Evolutionary conservation across 2,329 filamentous ascomycete species (phyloP).

Genomic region (Colletotrichum sp.): DNA sequence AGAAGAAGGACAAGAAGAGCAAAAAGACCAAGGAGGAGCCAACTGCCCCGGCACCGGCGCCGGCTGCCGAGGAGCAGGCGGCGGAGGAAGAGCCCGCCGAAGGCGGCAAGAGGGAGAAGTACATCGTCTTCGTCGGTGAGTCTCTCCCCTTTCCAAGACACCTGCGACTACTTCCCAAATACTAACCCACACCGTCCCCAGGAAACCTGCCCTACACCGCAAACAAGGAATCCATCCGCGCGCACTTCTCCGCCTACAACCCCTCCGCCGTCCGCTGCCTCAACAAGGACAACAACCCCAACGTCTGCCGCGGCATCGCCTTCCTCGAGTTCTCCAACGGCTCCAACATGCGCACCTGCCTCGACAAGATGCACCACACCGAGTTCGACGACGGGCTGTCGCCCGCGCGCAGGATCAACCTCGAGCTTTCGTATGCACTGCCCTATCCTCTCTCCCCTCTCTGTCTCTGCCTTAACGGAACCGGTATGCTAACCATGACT

Average conservation of each 20-base stretch:
- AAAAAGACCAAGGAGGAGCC: constrained; percentile 38
- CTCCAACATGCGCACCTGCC: constrained; percentile 90
- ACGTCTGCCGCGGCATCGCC: constrained; percentile 75
- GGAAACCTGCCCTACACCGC: constrained; percentile 91
- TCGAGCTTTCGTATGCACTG: constrained; percentile 79
- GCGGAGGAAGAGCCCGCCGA: constrained; percentile 2
- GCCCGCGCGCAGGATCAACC: constrained; percentile 79
- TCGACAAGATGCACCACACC: constrained; percentile 89
- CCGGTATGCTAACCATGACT: not conserved
- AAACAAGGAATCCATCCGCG: constrained; percentile 69
- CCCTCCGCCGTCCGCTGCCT: constrained; percentile 76
- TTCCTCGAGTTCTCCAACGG: constrained; percentile 90
- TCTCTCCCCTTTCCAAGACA: not conserved
- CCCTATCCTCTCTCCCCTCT: not conserved
- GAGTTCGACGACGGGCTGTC: constrained; percentile 66
- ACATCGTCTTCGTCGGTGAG: constrained; percentile 78
- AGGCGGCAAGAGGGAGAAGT: constrained; percentile 55
- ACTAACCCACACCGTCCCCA: not conserved
- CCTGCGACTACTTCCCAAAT: not conserved
- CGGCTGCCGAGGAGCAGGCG: not conserved
- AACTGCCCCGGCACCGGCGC: constrained; percentile 20
- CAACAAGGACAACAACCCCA: constrained; percentile 66
- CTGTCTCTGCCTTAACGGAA: not conserved
- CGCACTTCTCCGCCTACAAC: constrained; percentile 79
- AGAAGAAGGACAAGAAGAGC: constrained; percentile 28